These are phyloP conservation scores for Sphaerulina musiva DNA, from an alignment of 2,329 filamentous ascomycete species.

Conservation along the genomic window DNA sequence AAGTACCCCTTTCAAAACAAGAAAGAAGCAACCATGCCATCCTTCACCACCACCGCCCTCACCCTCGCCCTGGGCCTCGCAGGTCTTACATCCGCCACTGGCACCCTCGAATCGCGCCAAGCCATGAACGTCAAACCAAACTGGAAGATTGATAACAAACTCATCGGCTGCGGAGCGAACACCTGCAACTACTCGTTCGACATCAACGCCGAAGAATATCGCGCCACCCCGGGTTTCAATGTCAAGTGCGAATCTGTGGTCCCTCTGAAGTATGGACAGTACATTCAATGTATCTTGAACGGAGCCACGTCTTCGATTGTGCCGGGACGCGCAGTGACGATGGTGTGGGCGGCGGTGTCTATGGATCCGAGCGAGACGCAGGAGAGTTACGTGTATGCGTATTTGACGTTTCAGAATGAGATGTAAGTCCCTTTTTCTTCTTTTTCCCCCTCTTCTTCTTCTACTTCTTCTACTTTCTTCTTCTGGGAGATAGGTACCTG, in stretches of 20 bases:
- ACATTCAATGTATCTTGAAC: background rate
- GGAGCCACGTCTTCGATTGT: background rate
- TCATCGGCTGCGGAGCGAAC: constrained; percentile 1
- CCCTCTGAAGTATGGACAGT: background rate
- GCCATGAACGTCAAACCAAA: background rate
- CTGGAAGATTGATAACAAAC: background rate
- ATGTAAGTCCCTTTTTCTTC: background rate
- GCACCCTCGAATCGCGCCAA: background rate
- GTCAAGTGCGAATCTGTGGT: background rate
- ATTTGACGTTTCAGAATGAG: background rate
- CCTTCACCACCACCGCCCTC: background rate
- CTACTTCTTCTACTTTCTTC: too few species aligned
- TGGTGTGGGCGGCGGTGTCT: background rate
- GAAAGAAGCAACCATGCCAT: background rate
- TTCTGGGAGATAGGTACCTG: too few species aligned
- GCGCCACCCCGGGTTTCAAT: too few species aligned
- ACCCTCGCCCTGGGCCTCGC: background rate
- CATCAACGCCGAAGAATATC: background rate
- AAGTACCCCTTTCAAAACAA: background rate
- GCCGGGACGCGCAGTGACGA: background rate
- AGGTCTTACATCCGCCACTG: background rate
- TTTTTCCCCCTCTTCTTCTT: too few species aligned
- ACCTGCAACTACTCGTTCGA: constrained; percentile 2
- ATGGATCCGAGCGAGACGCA: background rate
- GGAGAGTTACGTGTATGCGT: background rate